Base-by-base conservation (phyloP, 441 rosid genomes). In the Mallotus japonicus region DNA sequence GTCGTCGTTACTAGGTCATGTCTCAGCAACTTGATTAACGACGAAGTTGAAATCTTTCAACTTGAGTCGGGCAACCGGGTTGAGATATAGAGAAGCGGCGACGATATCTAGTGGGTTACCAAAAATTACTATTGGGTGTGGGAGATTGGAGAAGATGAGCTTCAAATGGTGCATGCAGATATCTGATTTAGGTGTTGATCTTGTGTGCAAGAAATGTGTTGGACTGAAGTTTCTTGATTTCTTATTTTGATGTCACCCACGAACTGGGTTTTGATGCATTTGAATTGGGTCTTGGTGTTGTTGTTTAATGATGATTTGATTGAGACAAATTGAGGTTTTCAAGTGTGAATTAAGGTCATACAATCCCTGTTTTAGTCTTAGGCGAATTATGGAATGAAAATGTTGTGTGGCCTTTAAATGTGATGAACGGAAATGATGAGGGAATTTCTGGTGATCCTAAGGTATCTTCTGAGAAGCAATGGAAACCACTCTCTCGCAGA, bases 101-200 rank as follows among this genome's bases (percentile, higher is more conserved):
- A 97, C 97, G 17, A 54, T 94, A 32, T 87, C 96, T 8, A 50
- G 47, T 70, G 99, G 99, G 75, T 75, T 94, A 76, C 97, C 91
- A 16, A 89, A 85, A 87, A 89, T 92, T 49, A 97, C 88, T 19
- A 80, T 94, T 17, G 84, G 90, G 58, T 92, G 97, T 68, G 75
- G 63, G 67, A 84, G 80, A 37, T 76, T 94, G 71, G 89, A 86
- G 78, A 89, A 76, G 79, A 60, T 92, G 71, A 90, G 98, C 78
- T 82, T 94, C 88, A 94, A 89, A 71, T 94, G 98, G 98, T 94
- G 98, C 75, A 79, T 92, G 91, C 91, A 94, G 88, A 89, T 90
- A 71, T 79, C 90, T 61, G 95, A 92, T 84, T 74, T 92, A 37
- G 95, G 92, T 61, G 75, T 94, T 55, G 95, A 90, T 81, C 91